Evolutionary conservation across 495 filamentous ascomycete species (phyloP).

Genomic region (Penicillium lividum): DNA sequence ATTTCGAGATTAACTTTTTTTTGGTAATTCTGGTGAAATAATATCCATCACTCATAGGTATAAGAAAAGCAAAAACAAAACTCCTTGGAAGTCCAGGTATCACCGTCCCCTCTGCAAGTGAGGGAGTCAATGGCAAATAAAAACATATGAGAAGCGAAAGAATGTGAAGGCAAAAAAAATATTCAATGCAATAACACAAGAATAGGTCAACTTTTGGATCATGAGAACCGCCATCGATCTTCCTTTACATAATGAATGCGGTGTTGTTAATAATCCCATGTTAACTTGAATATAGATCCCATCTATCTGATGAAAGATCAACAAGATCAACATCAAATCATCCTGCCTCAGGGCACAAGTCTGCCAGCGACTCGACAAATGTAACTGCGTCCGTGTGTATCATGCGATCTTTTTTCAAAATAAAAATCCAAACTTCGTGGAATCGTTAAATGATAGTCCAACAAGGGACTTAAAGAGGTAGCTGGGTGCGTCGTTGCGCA

Average conservation of each 20-base stretch:
- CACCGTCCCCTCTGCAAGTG: slow-evolving; percentile 12
- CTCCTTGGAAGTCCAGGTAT: slow-evolving; percentile 25
- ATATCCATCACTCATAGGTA: slow-evolving; percentile 18
- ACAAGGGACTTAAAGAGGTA: slow-evolving; percentile 34
- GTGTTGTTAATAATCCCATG: neutral
- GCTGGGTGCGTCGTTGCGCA: slow-evolving; percentile 41
- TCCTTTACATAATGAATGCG: slow-evolving; percentile 9
- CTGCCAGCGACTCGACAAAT: slow-evolving; percentile 28
- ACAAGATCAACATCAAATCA: neutral
- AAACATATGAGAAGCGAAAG: slow-evolving; percentile 11
- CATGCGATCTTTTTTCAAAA: slow-evolving; percentile 24
- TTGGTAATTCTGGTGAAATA: slow-evolving; percentile 3
- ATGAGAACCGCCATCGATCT: slow-evolving; percentile 18
- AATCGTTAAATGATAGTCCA: slow-evolving; percentile 18
- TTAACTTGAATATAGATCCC: slow-evolving; percentile 1
- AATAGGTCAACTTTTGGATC: slow-evolving; percentile 25
- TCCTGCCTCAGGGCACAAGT: slow-evolving; percentile 18
- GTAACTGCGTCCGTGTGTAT: slow-evolving; percentile 30
- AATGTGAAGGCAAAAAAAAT: slow-evolving; percentile 9
- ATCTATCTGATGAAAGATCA: slow-evolving; percentile 12
- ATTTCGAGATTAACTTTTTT: slow-evolving; percentile 15
- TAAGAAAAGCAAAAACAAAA: slow-evolving; percentile 14
- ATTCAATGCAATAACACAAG: slow-evolving; percentile 16
- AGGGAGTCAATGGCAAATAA: slow-evolving; percentile 15
- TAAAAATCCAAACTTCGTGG: slow-evolving; percentile 29